Percentiles rank a stretch among this genome's conserved stretches.
Conservation (phyloP, 768 basidiomycete genomes). For the Daedaleopsis nitida region DNA sequence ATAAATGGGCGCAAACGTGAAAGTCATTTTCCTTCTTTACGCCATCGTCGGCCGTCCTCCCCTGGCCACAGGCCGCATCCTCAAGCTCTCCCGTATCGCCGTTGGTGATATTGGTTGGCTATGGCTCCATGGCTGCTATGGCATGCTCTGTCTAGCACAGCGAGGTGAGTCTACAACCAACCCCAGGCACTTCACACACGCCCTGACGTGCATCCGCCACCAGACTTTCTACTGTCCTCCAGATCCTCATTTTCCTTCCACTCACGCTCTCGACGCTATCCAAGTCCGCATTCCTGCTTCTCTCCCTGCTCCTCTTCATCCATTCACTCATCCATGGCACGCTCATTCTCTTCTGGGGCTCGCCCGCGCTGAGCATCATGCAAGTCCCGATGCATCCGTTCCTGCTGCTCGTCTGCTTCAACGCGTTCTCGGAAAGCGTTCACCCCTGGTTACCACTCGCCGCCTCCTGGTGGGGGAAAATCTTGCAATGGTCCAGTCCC, state of each 20-base stretch:
- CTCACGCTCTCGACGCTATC: slow-evolving; percentile 84
- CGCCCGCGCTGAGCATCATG: slow-evolving; percentile 69
- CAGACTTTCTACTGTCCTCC: slow-evolving; percentile 75
- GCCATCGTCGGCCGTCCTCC: slow-evolving; percentile 4
- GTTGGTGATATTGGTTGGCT: slow-evolving; percentile 21
- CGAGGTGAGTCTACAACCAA: slow-evolving; percentile 43
- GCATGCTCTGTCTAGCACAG: slow-evolving; percentile 65
- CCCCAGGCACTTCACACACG: neutral
- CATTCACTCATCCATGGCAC: slow-evolving; percentile 86
- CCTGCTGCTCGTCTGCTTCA: slow-evolving; percentile 84
- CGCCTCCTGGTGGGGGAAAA: slow-evolving; percentile 71
- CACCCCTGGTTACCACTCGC: slow-evolving; percentile 58
- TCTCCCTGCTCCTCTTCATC: slow-evolving; percentile 73
- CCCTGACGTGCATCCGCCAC: slow-evolving; percentile 8
- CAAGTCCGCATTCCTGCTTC: slow-evolving; percentile 74
- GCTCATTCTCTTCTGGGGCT: slow-evolving; percentile 69
- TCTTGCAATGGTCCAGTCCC: slow-evolving; percentile 72
- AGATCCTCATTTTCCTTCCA: slow-evolving; percentile 83
- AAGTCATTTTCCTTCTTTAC: neutral
- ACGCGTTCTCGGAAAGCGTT: slow-evolving; percentile 70
- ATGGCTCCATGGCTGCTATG: slow-evolving; percentile 67
- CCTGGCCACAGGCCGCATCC: slow-evolving; percentile 10
- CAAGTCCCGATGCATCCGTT: slow-evolving; percentile 89
- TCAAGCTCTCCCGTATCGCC: slow-evolving; percentile 19
- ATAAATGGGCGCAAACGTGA: neutral